Base-by-base conservation (phyloP, 345 rosid species). In the Alliaria petiolata region DNA sequence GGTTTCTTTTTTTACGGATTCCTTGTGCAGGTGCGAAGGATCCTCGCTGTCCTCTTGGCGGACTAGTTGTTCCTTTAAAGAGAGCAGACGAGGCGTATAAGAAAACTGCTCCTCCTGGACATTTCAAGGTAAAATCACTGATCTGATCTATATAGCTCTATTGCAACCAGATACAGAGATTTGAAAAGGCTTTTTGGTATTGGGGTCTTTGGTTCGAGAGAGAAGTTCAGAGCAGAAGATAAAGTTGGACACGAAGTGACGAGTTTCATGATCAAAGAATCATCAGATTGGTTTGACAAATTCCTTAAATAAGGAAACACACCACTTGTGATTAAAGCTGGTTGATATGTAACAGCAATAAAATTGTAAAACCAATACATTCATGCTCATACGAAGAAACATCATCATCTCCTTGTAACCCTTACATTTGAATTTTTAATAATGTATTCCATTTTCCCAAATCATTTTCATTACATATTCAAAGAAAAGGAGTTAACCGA, bases 31-130 rank as follows among this genome's bases (percentile, higher is more conserved):
- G 96, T 28, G 89, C 80, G 13, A 81, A 84, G 22, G 97, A 93
- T 80, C 96, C 85, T 35, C 96, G 91, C 13, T 87, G 91, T 82
- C 96, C 97, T 4, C 66, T 85, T 42, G 91, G 55, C 1, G 97
- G 95, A 69, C 55, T 95, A 63, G 76, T 79, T 71, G 59, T 56
- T 67, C 87, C 93, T 45, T 64, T 70, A 64, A 69, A 71, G 64
- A 83, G 71, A 62, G 80, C 89, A 33, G 26, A 35, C 17, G 53
- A 78, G 78, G 89, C 85, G 7, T 89, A 87, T 44, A 77, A 53
- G 17, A 74, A 81, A 17, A 82, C 83, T 5, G 64, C 65, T 46
- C 40, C 68, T 65, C 61, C 67, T 7, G 76, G 81, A 22, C 83
- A 85, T 6, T 85, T 95, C 55, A 79, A 91, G 95, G 87, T 85